These are phyloP conservation scores for Geum urbanum DNA, from an alignment of 306 rosid species.

Conservation along the genomic window DNA sequence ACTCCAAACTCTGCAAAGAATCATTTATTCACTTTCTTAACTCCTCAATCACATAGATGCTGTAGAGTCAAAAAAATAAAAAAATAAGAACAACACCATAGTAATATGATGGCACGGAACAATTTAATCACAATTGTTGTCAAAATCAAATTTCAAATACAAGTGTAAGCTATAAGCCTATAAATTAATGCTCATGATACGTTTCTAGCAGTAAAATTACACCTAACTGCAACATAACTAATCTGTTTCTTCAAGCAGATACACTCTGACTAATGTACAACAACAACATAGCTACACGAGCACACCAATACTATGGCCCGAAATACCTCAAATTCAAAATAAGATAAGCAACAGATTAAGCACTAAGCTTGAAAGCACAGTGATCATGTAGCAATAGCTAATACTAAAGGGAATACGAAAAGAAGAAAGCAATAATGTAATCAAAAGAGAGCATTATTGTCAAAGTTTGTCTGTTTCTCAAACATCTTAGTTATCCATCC, in stretches of 20 bases:
- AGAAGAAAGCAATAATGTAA: background rate
- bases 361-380: background rate
- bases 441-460: background rate
- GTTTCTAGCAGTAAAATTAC: background rate
- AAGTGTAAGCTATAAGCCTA: background rate
- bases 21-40: too few relatives aligned
- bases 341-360: background rate
- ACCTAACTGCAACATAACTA: too few relatives aligned
- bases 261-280: background rate
- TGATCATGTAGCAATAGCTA: background rate
- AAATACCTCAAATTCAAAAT: background rate
- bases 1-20: too few relatives aligned
- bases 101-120: too few relatives aligned
- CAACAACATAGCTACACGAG: background rate
- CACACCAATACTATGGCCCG: background rate
- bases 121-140: too few relatives aligned
- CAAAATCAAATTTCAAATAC: too few relatives aligned
- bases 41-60: too few relatives aligned
- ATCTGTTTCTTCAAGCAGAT: conserved; percentile 1
- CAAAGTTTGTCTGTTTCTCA: background rate
- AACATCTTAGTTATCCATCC: background rate
- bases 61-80: too few relatives aligned
- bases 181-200: background rate
- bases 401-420: background rate
- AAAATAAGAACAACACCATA: too few relatives aligned